Conservation (phyloP, 495 filamentous ascomycete species). For the Penicillium dipodomyicola region DNA sequence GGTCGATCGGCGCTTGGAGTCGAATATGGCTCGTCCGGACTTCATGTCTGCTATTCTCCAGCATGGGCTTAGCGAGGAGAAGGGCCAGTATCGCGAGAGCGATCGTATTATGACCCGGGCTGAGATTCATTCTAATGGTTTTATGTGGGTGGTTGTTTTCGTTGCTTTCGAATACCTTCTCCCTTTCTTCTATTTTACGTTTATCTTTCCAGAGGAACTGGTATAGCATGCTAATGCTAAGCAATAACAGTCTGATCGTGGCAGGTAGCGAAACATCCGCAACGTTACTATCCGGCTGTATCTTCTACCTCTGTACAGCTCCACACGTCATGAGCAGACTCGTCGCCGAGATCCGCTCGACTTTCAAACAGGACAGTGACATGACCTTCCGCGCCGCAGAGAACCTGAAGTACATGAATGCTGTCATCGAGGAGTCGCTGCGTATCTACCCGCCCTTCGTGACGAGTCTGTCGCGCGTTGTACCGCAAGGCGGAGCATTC, state of each 20-base stretch:
- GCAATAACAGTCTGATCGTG: conserved; percentile 25
- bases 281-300: conserved; percentile 46
- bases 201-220: neutral
- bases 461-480: conserved; percentile 26
- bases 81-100: conserved; percentile 18
- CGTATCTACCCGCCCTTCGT: conserved; percentile 43
- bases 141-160: conserved; percentile 21
- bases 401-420: conserved; percentile 34
- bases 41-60: conserved; percentile 31
- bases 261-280: conserved; percentile 60
- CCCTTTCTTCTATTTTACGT: neutral
- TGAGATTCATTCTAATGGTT: conserved; percentile 31
- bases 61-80: conserved; percentile 24
- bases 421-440: conserved; percentile 44
- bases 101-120: conserved; percentile 26
- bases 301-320: conserved; percentile 50
- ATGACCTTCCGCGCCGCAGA: conserved; percentile 46
- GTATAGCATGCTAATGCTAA: neutral
- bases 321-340: conserved; percentile 37
- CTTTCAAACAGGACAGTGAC: conserved; percentile 36
- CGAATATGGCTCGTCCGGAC: conserved; percentile 19
- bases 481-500: conserved; percentile 30
- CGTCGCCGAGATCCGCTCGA: conserved; percentile 43
- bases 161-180: neutral
- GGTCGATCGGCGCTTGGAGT: conserved; percentile 22